Base-by-base conservation (phyloP, 164 flowering plant species). In the Buxus sempervirens region DNA sequence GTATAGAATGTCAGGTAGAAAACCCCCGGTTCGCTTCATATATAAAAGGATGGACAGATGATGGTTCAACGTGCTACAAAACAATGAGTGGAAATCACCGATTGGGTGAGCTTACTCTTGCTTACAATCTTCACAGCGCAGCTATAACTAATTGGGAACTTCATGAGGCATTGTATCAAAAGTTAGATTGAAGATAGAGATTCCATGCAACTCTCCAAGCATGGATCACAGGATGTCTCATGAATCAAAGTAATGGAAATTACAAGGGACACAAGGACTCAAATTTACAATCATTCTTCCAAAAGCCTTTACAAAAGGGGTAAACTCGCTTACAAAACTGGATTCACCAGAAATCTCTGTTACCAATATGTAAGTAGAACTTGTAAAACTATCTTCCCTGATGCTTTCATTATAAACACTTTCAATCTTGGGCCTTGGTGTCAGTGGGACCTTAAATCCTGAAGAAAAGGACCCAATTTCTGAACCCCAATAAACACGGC, bases 401-500 rank as follows among this genome's bases (percentile, higher is more conserved):
- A 41, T 55, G 62, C 25, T 58, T 26, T 58, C 5, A 27, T 16
- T n/a, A 38, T 6, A 41, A 45, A 24, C 42, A 57, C 38, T 15
- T 71, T 41, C 32, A n/a, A 21, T 49, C 10, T 25, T 12, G 12
- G n/a, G 41, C 36, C 9, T 61, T 54, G 18, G 24, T 72, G 63
- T 78, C 68, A 78, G 27, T 42, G 77, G 48, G 77, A 57, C 68
- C 75, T 71, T 62, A 79, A 51, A 32, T 76, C 79, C 36, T 79
- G 76, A 76, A 79, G 73, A 76, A 60, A 68, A 19, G 27, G 73
- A 65, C 85, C 87, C 14, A 80, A 69, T 83, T 88, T 90, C 67
- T 88, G 97, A 76, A 83, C 85, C 26, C 90, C 96, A 65, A 95
- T 60, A 76, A 82, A 86, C 77, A 91, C 77, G 58, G 86, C 96